These are phyloP conservation scores for Lachnum nothofagi DNA, from an alignment of 2,329 filamentous ascomycete species.

Conservation along the genomic window DNA sequence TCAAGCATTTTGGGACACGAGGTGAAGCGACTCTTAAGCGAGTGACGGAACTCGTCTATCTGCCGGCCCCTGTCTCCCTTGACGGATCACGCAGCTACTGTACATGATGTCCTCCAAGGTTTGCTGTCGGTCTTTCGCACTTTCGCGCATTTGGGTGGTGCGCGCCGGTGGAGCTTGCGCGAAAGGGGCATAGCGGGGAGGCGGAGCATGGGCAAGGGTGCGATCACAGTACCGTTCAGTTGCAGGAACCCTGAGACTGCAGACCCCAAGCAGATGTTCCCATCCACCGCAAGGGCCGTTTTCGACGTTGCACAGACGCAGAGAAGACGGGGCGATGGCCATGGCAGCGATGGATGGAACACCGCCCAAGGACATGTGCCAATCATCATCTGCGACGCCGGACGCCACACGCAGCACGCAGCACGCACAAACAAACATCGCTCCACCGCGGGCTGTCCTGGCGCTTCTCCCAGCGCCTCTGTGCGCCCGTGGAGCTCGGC, in stretches of 20 bases:
- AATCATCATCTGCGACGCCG: no score
- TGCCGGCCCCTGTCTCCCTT: not conserved
- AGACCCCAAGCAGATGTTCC: not conserved
- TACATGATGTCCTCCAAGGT: not conserved
- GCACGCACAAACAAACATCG: no score
- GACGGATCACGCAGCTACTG: not conserved
- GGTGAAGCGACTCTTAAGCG: not conserved
- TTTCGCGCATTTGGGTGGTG: no score
- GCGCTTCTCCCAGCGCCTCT: no score
- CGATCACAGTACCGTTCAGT: no score
- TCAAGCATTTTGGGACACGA: slow-evolving; percentile 1
- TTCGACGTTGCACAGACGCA: not conserved
- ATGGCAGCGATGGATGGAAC: not conserved
- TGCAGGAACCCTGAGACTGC: no score
- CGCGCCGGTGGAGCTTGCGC: no score
- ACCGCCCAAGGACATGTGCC: no score
- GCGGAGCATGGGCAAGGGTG: not conserved
- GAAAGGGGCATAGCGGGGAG: not conserved
- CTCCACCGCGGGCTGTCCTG: no score
- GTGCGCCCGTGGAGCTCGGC: not conserved
- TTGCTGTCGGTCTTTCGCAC: no score
- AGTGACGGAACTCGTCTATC: not conserved
- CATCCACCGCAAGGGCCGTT: not conserved
- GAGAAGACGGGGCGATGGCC: not conserved
- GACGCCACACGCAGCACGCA: no score